These are phyloP conservation scores for Bocquillonia castaneifolia DNA, from an alignment of 441 rosid genomes.

Conservation along the genomic window DNA sequence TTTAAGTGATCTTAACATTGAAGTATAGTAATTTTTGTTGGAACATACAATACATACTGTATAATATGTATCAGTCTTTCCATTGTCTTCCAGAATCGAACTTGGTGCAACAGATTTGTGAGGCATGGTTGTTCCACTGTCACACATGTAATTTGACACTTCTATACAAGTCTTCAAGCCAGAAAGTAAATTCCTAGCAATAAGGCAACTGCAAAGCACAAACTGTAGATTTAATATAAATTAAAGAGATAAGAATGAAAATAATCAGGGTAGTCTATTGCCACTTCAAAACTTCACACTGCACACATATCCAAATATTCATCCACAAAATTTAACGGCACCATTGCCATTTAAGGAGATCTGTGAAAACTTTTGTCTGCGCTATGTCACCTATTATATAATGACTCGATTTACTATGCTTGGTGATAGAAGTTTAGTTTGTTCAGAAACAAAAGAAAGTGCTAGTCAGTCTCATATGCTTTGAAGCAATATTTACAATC, in stretches of 20 bases:
- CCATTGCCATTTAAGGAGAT: not conserved
- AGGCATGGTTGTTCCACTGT: constrained; percentile 46
- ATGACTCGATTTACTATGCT: not conserved
- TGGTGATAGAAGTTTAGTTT: not conserved
- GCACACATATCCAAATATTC: not conserved
- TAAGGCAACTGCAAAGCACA: constrained; percentile 64
- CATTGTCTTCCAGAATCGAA: constrained; percentile 53
- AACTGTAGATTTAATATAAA: constrained; percentile 14
- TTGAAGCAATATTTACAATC: too few species aligned
- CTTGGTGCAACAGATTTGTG: constrained; percentile 45
- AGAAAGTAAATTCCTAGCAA: constrained; percentile 61
- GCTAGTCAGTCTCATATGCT: too few species aligned
- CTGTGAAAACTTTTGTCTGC: not conserved
- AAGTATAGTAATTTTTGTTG: constrained; percentile 2
- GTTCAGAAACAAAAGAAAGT: too few species aligned
- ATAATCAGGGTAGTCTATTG: not conserved
- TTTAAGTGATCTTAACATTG: not conserved
- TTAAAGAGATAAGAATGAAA: not conserved
- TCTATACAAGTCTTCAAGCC: constrained; percentile 76
- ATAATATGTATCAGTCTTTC: constrained; percentile 42
- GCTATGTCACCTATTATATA: not conserved
- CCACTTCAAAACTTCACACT: not conserved
- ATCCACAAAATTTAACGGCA: not conserved
- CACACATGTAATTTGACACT: constrained; percentile 65
- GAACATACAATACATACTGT: constrained; percentile 33